Base-by-base conservation (phyloP, 441 rosid species). In the Adansonia grandidieri region DNA sequence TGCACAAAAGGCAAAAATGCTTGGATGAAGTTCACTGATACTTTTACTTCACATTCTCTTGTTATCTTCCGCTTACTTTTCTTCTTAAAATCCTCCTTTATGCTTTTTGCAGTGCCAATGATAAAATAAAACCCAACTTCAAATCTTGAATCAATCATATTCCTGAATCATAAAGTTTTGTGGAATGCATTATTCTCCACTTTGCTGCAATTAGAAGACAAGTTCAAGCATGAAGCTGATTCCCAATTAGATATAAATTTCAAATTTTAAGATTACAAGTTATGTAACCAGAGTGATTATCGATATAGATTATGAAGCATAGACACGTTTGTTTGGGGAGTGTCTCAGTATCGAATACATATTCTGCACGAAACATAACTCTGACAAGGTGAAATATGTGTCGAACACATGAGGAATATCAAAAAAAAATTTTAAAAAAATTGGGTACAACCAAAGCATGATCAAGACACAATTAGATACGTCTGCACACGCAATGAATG, bases 1-100 rank as follows among this genome's bases (percentile, higher is more conserved):
- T 80, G 77, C 84, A 62, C 37, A 54, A 54, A 51, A 64, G 64
- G 69, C 45, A 28, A 67, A 4, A 73, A 80, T 20, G 70, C 63
- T 73, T 3, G 53, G 48, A 5, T 28, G 6, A 11, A 20, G n/a
- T 67, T 51, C 56, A 15, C 51, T 53, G 78, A 17, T 67, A 58
- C 50, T 40, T 40, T 5, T 40, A 28, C 53, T 60, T 32, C 78
- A 76, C 63, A 48, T 69, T 47, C 73, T 71, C 77, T 4, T 5
- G 32, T 17, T 82, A 70, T 71, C 40, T 58, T 72, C 37, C 4
- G 45, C 74, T 57, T 60, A 70, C 45, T 63, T 68, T 60, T 47
- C 58, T 37, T 22, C 56, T 19, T 5, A 63, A 63, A 28, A 63
- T 63, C 67, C 7, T 28, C 6, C 44, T 65, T 60, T 76, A 5